Conservation (phyloP, 805 yeast genomes). For the Gaillardinia entomophila region DNA sequence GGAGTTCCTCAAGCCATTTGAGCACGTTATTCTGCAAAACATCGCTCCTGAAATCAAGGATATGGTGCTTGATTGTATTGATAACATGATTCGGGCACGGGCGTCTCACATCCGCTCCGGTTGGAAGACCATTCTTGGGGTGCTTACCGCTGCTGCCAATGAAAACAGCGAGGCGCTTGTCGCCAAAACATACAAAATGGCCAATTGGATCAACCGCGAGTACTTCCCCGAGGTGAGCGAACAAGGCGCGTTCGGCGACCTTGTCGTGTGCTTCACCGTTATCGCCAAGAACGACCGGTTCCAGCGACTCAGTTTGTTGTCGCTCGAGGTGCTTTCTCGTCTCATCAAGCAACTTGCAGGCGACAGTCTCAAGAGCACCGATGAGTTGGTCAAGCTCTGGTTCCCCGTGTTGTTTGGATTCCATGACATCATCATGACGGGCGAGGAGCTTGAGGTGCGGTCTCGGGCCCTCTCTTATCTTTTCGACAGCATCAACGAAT, state of each 20-base stretch:
- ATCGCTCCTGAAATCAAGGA: slow-evolving; percentile 68
- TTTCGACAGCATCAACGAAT: slow-evolving; percentile 74
- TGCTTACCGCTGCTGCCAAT: slow-evolving; percentile 68
- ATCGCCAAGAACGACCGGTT: slow-evolving; percentile 79
- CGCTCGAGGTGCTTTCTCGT: slow-evolving; percentile 66
- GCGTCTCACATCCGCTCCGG: slow-evolving; percentile 79
- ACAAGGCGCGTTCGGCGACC: slow-evolving; percentile 63
- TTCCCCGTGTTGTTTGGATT: slow-evolving; percentile 82
- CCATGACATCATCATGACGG: slow-evolving; percentile 86
- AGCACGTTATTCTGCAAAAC: slow-evolving; percentile 66
- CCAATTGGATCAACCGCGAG: slow-evolving; percentile 54
- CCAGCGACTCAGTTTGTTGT: slow-evolving; percentile 75
- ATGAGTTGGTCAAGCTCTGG: slow-evolving; percentile 59
- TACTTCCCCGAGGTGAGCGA: slow-evolving; percentile 57
- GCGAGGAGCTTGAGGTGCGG: slow-evolving; percentile 90
- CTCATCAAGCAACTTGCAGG: slow-evolving; percentile 57
- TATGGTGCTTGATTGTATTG: slow-evolving; percentile 84
- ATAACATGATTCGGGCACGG: slow-evolving; percentile 76
- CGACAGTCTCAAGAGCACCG: slow-evolving; percentile 24
- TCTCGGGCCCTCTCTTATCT: slow-evolving; percentile 78
- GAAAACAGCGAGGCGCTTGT: slow-evolving; percentile 56
- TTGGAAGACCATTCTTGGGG: slow-evolving; percentile 85
- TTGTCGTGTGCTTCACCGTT: slow-evolving; percentile 71
- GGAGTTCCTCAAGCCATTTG: slow-evolving; percentile 89
- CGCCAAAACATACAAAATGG: slow-evolving; percentile 55